These are phyloP conservation scores for Aureobasidium pullulans DNA, from an alignment of 2,329 filamentous ascomycete genomes.

Conservation along the genomic window DNA sequence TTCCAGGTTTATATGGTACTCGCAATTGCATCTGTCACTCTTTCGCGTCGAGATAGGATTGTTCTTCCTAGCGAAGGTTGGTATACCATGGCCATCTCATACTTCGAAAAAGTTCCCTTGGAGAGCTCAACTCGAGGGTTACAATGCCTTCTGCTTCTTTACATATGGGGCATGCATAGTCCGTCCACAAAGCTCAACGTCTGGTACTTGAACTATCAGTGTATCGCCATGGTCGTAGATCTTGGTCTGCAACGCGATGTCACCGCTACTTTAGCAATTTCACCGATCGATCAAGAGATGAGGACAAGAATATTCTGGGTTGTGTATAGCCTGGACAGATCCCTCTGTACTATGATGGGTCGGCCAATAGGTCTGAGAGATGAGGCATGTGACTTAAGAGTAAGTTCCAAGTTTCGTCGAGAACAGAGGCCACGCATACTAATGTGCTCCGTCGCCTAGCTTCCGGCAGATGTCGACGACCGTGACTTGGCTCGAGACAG, in stretches of 20 bases:
- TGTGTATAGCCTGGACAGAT: conserved; percentile 6
- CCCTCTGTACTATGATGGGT: conserved; percentile 8
- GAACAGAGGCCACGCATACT: background rate
- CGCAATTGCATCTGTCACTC: background rate
- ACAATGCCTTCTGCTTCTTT: background rate
- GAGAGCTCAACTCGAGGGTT: background rate
- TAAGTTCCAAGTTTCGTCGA: background rate
- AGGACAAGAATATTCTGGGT: conserved; percentile 5
- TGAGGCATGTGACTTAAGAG: conserved; percentile 1
- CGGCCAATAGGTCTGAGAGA: conserved; percentile 1
- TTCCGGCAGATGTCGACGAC: background rate
- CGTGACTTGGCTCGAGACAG: background rate
- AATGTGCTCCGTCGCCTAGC: background rate
- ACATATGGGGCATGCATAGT: conserved; percentile 7
- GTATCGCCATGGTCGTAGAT: conserved; percentile 6
- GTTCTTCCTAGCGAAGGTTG: conserved; percentile 1
- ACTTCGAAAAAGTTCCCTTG: background rate
- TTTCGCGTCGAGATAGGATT: background rate
- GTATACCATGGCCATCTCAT: background rate
- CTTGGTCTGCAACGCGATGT: background rate
- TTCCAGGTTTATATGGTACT: conserved; percentile 9
- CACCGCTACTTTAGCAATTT: background rate
- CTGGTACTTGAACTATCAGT: conserved; percentile 9
- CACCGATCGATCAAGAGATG: background rate
- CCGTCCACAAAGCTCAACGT: background rate